Percentiles rank a stretch among this genome's conserved stretches.
These are phyloP conservation scores for Komagataella ulmi DNA, from an alignment of 805 yeast genomes.

Conservation along the genomic window DNA sequence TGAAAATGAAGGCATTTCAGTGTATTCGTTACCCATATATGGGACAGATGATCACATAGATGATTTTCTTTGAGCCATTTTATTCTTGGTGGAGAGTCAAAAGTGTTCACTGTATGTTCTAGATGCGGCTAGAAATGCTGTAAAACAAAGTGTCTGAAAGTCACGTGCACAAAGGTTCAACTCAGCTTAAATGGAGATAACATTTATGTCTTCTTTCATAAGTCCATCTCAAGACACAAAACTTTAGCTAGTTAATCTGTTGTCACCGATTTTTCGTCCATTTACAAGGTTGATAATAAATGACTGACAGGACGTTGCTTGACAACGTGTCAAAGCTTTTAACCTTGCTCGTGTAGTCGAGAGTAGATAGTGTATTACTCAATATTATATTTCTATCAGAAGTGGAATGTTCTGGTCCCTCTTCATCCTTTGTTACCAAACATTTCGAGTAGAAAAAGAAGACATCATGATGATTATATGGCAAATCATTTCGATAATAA, in stretches of 20 bases:
- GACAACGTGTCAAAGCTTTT: too few species aligned
- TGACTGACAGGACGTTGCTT: too few species aligned
- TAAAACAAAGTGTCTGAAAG: background rate
- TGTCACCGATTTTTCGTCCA: background rate
- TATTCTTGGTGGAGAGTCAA: too few species aligned
- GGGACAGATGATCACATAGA: too few species aligned
- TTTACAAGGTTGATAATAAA: background rate
- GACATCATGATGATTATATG: background rate
- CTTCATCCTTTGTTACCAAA: background rate
- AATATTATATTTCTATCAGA: background rate
- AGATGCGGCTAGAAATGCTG: background rate
- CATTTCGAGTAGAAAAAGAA: background rate
- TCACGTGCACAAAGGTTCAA: background rate
- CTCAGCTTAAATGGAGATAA: background rate
- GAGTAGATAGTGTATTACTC: background rate
- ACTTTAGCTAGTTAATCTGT: background rate
- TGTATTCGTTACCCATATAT: too few species aligned
- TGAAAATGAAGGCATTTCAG: too few species aligned
- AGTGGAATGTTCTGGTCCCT: background rate
- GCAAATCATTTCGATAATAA: background rate
- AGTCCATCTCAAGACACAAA: too few species aligned
- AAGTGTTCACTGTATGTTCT: background rate
- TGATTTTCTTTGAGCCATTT: too few species aligned
- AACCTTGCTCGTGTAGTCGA: too few species aligned
- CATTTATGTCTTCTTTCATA: background rate